Conservation (phyloP, 2,329 filamentous ascomycete genomes). For the Nothophoma quercina region DNA sequence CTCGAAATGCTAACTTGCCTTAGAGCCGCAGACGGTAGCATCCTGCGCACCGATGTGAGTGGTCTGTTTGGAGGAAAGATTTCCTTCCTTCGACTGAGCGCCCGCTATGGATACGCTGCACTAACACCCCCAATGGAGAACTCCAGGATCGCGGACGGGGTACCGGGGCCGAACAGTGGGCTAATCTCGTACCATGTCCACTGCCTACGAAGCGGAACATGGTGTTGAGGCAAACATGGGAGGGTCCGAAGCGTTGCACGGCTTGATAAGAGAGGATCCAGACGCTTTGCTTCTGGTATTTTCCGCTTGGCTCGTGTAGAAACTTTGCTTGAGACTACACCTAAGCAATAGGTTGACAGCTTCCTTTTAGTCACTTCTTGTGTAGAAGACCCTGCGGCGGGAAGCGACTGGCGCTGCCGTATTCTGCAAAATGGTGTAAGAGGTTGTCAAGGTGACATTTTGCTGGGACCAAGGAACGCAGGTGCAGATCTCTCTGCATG, state of each 20-base stretch:
- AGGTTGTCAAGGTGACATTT: neutral
- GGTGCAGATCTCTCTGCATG: neutral
- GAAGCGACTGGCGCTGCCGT: neutral
- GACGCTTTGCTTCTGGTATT: constrained; percentile 3
- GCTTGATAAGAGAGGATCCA: constrained; percentile 5
- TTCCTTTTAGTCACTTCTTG: neutral
- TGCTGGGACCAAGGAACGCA: neutral
- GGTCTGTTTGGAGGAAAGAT: constrained; percentile 7
- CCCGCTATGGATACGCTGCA: constrained; percentile 3
- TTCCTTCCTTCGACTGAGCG: neutral
- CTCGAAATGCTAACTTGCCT: neutral
- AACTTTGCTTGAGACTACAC: constrained; percentile 1
- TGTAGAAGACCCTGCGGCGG: neutral
- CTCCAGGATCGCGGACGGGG: constrained; percentile 18
- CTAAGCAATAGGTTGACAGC: neutral
- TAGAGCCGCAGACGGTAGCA: constrained; percentile 1
- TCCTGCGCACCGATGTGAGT: constrained; percentile 2
- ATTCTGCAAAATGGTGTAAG: neutral
- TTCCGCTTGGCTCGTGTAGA: neutral
- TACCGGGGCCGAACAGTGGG: constrained; percentile 9
- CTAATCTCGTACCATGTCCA: constrained; percentile 5
- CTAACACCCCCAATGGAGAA: constrained; percentile 10
- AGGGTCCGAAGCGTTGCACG: constrained; percentile 3
- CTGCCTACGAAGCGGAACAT: neutral
- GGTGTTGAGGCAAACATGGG: neutral